Evolutionary conservation across 805 yeast species (phyloP).

Genomic region (Priceomyces medius): DNA sequence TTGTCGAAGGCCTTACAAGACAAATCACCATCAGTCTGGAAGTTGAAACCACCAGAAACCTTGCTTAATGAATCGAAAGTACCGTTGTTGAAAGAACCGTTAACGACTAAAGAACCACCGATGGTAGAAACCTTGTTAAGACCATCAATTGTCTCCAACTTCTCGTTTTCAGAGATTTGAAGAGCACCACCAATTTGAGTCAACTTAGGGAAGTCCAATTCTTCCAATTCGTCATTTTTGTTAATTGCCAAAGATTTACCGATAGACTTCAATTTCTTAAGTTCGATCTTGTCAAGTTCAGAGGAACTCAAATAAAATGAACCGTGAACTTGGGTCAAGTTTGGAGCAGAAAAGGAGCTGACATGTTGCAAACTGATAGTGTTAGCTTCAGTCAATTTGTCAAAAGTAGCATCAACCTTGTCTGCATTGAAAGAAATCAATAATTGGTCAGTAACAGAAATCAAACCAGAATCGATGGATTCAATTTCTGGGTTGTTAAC

Average conservation of each 20-base stretch:
- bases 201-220: constrained; percentile 67
- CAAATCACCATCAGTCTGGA: constrained; percentile 73
- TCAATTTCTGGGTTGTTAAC: constrained; percentile 87
- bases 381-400: constrained; percentile 78
- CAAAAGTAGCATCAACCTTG: constrained; percentile 65
- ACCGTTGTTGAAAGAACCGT: constrained; percentile 80
- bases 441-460: constrained; percentile 70
- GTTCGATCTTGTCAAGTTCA: constrained; percentile 55
- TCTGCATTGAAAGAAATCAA: constrained; percentile 85
- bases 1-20: constrained; percentile 76
- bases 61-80: constrained; percentile 68
- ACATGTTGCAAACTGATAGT: constrained; percentile 84
- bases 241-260: constrained; percentile 81
- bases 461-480: constrained; percentile 67
- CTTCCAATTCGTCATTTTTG: constrained; percentile 71
- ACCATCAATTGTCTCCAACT: constrained; percentile 62
- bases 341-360: constrained; percentile 65
- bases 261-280: constrained; percentile 55
- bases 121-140: constrained; percentile 71
- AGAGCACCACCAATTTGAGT: constrained; percentile 89
- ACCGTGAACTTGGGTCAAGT: constrained; percentile 71
- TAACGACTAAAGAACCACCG: constrained; percentile 83
- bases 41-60: constrained; percentile 89
- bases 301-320: constrained; percentile 80
- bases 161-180: constrained; percentile 80